A percentile compares a stretch with the other conserved stretches of the same genome.
These are phyloP conservation scores for Fusarium sp. DNA, from an alignment of 2,329 filamentous ascomycete genomes.

Conservation along the genomic window DNA sequence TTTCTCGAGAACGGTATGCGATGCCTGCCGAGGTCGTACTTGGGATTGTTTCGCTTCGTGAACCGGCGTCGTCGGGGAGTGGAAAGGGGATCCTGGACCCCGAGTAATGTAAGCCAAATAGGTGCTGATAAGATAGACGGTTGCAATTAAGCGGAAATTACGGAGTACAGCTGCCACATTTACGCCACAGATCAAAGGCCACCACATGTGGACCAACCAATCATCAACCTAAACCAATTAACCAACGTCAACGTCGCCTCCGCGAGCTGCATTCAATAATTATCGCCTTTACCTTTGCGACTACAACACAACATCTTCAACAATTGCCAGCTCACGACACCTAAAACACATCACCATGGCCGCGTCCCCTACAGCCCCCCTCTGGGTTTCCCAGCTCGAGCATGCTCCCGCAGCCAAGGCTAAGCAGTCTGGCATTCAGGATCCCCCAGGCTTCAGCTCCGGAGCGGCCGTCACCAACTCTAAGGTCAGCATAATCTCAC, in stretches of 20 bases:
- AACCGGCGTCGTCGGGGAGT: conserved; percentile 43
- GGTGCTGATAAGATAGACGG: conserved; percentile 41
- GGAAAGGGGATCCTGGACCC: conserved; percentile 45
- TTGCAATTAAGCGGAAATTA: conserved; percentile 47
- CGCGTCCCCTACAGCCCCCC: conserved; percentile 62
- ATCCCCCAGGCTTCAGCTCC: conserved; percentile 85
- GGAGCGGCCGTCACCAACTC: conserved; percentile 59
- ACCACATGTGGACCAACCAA: conserved; percentile 28
- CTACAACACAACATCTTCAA: background rate
- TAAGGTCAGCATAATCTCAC: conserved; percentile 61
- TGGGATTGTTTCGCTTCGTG: conserved; percentile 33
- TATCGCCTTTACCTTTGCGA: conserved; percentile 18
- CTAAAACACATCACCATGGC: conserved; percentile 32
- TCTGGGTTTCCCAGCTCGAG: conserved; percentile 87
- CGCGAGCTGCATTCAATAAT: conserved; percentile 26
- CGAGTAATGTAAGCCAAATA: conserved; percentile 43
- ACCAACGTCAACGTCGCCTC: conserved; percentile 26
- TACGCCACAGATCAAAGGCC: conserved; percentile 21
- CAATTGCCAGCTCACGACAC: background rate
- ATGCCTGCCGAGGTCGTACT: conserved; percentile 33
- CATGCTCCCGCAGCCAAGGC: conserved; percentile 73
- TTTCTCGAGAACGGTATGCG: conserved; percentile 15
- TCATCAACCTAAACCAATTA: conserved; percentile 22
- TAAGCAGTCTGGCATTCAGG: conserved; percentile 76
- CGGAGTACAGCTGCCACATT: conserved; percentile 25